Evolutionary conservation across 495 filamentous ascomycete species (phyloP), one percentile per base, ranked within the genome.

Genomic region (Neurospora tetrasperma): DNA sequence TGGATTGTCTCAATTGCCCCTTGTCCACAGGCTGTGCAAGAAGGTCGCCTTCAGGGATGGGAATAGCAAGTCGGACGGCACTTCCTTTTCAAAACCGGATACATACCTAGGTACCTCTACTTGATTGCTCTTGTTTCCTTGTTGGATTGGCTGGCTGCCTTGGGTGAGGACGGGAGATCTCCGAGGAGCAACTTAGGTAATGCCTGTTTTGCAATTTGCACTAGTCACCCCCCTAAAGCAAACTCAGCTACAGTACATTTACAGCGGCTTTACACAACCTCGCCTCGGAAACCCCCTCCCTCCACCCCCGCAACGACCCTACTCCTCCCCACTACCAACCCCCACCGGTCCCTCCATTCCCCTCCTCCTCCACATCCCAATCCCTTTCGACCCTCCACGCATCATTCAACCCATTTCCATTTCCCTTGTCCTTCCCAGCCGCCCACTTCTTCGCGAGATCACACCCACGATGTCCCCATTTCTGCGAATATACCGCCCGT

Each of bases 391-490:
- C 73, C 31, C 76, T 75, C 77, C 83, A 83, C 8, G 75, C 80
- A 42, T 84, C 82, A 70, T 74, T 76, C 18, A 82, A 75, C 0
- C 79, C 78, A 54, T 54, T 54, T 54, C 46, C 46, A 23, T 12
- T 23, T 11, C 20, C 46, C 46, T 12, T 23, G 10, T 54, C 11
- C 11, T 54, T 23, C 46, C 46, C 46, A 54, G 10, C 23, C n/a
- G 46, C 46, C 46, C 46, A 54, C 72, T 77, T 68, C 76, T 74
- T 42, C 73, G 39, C 73, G 6, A 80, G 42, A 54, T 76, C 77
- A 42, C 76, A 79, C 46, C 74, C 76, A 1, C 74, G 76, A 69
- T 84, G 81, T 6, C 82, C 88, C 88, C 88, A 90, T 76, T 90
- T 89, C 75, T 87, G 84, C 1, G 80, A 81, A 73, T 85, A 89